phyloP scores from a whole-genome alignment of 2,329 filamentous ascomycete species.

The Penicillium italicum region DNA sequence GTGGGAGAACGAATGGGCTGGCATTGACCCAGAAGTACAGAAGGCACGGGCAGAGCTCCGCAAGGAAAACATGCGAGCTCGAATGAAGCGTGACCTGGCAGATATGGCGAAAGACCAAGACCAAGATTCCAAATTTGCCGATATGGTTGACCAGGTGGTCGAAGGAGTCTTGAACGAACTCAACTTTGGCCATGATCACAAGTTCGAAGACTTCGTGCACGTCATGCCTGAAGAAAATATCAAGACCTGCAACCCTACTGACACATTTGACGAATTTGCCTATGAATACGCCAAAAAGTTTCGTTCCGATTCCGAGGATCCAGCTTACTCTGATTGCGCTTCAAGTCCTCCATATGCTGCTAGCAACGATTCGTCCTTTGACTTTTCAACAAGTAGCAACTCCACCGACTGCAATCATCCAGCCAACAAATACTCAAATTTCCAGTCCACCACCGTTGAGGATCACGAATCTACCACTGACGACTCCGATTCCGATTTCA shows the following conservation, averaged over 20 bases:
- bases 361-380: neutral
- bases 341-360: neutral
- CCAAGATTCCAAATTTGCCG: neutral
- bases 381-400: neutral
- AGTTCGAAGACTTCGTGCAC: neutral
- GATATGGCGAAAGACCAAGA: constrained; percentile 2
- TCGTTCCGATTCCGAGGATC: neutral
- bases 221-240: neutral
- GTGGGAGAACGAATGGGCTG: constrained; percentile 11
- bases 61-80: constrained; percentile 12
- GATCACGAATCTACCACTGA: neutral
- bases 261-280: neutral
- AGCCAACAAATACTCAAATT: too few species aligned
- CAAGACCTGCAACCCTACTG: neutral
- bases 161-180: neutral
- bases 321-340: neutral
- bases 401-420: neutral
- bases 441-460: neutral
- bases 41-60: constrained; percentile 6
- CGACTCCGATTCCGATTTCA: neutral
- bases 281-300: neutral
- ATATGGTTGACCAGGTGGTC: neutral
- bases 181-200: neutral
- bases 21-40: constrained; percentile 4
- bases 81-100: constrained; percentile 11